Conservation (phyloP, 1,284 basidiomycete species). For the Sporisorium sorghi region DNA sequence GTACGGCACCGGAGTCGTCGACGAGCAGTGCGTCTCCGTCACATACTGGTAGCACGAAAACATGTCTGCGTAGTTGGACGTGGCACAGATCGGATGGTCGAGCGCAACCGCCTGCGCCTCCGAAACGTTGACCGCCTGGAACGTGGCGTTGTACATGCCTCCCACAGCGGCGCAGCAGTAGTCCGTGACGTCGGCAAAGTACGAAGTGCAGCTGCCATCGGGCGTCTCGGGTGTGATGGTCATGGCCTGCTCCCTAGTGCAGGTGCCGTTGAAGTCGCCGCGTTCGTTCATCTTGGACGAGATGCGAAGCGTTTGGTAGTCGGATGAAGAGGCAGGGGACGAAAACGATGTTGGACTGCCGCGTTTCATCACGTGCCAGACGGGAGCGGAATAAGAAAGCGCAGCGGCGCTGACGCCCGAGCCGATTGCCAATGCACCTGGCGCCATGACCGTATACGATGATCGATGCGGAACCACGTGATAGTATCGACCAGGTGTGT, state of each 20-base stretch:
- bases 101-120: conserved; percentile 36
- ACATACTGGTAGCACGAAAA: conserved; percentile 56
- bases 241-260: conserved; percentile 37
- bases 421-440: conserved; percentile 3
- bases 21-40: conserved; percentile 47
- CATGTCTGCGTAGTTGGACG: conserved; percentile 56
- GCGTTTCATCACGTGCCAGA: conserved; percentile 20
- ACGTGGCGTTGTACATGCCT: conserved; percentile 44
- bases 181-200: conserved; percentile 57
- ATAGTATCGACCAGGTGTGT: too few relatives aligned
- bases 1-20: conserved; percentile 44
- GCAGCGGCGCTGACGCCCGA: conserved; percentile 18
- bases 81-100: conserved; percentile 48
- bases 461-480: not conserved
- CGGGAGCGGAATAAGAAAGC: conserved; percentile 13
- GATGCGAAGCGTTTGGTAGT: conserved; percentile 25
- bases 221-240: conserved; percentile 51
- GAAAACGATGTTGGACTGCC: conserved; percentile 1
- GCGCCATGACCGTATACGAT: conserved; percentile 17
- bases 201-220: conserved; percentile 43
- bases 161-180: conserved; percentile 60
- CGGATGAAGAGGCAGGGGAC: conserved; percentile 17
- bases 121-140: conserved; percentile 31
- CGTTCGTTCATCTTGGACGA: conserved; percentile 47
- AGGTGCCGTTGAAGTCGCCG: conserved; percentile 54